Base-by-base conservation (phyloP, 306 rosid species). In the Fragaria ananassa region DNA sequence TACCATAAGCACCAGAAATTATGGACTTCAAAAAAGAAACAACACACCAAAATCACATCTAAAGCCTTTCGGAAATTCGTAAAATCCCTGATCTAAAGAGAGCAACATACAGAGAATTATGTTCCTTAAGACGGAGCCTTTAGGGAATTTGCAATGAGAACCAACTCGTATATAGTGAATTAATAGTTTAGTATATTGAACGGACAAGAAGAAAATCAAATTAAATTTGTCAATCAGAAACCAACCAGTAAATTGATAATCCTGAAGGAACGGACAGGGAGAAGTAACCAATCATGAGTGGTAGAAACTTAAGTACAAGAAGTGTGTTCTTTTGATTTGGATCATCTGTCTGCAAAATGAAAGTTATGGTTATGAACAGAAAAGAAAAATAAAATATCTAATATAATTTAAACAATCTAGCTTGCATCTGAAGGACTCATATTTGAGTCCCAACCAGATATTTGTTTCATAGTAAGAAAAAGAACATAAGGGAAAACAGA, bases 211-310 rank as follows among this genome's bases (percentile, higher is more conserved):
- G 68, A 57, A 47, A 18, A 18, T 12, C 11, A 25, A 27, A 64
- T 27, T 50, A 74, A 49, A 65, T 73, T 34, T 62, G 70, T 76
- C 66, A 50, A 60, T 37, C 72, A 81, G 81, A 81, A 81, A 90
- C 99, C 85, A 86, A 95, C 98, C 99, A 96, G 89, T 96, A 96
- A 88, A 96, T 96, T 80, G 98, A 88, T 80, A 96, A 84, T 75
- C 99, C 99, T 5, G 99, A 96, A 23, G 99, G 99, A 76, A 96
- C 99, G 68, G 99, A 96, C 75, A 96, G 83, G 54, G 98, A 87
- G 93, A 96, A 96, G 85, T 96, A 96, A 81, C 99, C 99, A 50
- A 96, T 96, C 99, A 96, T 92, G 87, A 96, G 93, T 0, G 99
- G 99, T 70, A 96, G 98, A 89, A 96, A 96, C 96, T 96, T 96